Evolutionary conservation across 2,329 filamentous ascomycete species (phyloP).

Genomic region (Emergomyces orientalis): DNA sequence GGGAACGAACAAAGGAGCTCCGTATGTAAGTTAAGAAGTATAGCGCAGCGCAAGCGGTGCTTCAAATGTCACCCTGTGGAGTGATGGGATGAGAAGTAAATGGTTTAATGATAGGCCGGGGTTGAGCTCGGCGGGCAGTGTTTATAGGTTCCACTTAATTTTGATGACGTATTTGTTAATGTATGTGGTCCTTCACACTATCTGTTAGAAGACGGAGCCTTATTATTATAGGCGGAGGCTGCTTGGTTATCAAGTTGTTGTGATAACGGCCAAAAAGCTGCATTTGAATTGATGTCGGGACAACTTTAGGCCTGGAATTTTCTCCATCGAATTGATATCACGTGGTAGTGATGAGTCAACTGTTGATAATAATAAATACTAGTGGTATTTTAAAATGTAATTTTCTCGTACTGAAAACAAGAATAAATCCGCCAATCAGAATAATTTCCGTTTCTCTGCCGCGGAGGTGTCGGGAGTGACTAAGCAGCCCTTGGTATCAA

Average conservation of each 20-base stretch:
- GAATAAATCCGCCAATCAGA: background rate
- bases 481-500: background rate
- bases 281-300: background rate
- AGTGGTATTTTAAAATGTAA: background rate
- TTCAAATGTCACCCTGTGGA: background rate
- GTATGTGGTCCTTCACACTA: background rate
- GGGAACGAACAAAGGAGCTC: conserved; percentile 4
- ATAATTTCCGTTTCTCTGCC: background rate
- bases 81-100: background rate
- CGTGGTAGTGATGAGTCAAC: background rate
- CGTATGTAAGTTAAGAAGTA: background rate
- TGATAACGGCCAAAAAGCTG: no score
- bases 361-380: background rate
- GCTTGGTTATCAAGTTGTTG: background rate
- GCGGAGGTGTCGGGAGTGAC: conserved; percentile 3
- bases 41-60: background rate
- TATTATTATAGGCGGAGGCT: background rate
- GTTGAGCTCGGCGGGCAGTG: background rate
- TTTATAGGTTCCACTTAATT: no score
- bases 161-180: background rate
- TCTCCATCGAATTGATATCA: background rate
- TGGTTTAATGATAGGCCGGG: no score
- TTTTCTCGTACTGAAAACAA: background rate
- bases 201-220: background rate
- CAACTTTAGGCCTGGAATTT: background rate